phyloP scores from a whole-genome alignment of 2,329 filamentous ascomycete species.

The Colletotrichum navitas region DNA sequence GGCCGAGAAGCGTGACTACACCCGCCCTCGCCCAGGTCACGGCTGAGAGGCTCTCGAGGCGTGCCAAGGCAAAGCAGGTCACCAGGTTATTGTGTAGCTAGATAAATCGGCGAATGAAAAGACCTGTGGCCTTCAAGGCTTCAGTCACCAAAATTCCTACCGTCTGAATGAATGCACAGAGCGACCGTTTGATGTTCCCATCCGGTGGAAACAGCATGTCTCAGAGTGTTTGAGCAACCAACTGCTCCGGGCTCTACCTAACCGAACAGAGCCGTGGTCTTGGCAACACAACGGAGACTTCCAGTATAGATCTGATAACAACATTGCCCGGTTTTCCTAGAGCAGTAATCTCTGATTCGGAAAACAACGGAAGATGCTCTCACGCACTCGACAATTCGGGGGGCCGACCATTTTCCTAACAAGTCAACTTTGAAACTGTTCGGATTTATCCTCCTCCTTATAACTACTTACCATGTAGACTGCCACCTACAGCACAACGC shows the following conservation, averaged over 20 bases:
- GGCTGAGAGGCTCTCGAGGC: background rate
- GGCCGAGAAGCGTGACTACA: conserved; percentile 8
- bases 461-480: too few species aligned
- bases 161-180: background rate
- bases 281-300: background rate
- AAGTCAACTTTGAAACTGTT: background rate
- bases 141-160: background rate
- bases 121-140: background rate
- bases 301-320: background rate
- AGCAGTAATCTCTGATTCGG: background rate
- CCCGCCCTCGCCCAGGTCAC: background rate
- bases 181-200: background rate
- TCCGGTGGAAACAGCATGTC: background rate
- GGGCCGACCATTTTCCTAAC: too few species aligned
- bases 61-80: background rate
- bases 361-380: too few species aligned
- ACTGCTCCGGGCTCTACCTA: background rate
- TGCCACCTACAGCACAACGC: background rate
- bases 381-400: background rate
- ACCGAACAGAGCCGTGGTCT: background rate
- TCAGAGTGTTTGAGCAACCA: background rate
- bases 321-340: background rate
- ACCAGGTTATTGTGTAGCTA: background rate
- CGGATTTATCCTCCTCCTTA: background rate
- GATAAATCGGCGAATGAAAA: background rate